Evolutionary conservation across 148 eudicot species (phyloP).

Genomic region (Vaccinium macrocarpon): DNA sequence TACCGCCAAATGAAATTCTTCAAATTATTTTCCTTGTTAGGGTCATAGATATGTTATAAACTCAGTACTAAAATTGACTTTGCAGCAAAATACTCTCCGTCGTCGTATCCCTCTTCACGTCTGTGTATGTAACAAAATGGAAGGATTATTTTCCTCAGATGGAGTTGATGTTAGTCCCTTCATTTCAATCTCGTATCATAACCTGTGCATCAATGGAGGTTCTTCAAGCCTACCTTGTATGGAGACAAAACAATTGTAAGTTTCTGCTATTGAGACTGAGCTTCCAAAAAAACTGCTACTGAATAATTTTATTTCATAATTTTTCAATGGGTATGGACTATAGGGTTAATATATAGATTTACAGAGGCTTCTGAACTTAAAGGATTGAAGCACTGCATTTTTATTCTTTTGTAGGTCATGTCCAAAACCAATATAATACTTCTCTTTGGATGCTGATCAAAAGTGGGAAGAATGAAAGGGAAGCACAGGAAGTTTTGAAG

Average conservation of each 20-base stretch:
- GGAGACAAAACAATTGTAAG: conserved; percentile 91
- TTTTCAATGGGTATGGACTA: neutral
- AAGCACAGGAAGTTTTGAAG: conserved; percentile 64
- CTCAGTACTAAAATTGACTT: neutral
- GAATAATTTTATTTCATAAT: neutral
- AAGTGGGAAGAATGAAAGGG: conserved; percentile 54
- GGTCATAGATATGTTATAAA: neutral
- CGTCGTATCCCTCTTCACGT: conserved; percentile 73
- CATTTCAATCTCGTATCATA: conserved; percentile 61
- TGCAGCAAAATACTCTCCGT: conserved; percentile 89
- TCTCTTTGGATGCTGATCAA: conserved; percentile 72
- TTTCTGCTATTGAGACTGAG: neutral
- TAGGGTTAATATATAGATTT: neutral
- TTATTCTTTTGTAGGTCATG: conserved; percentile 53
- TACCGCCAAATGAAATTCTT: neutral
- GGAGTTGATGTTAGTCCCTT: conserved; percentile 57
- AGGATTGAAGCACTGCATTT: neutral
- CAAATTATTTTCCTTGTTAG: conserved; percentile 10
- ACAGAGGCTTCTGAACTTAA: neutral
- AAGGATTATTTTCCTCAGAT: conserved; percentile 61
- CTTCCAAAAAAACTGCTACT: neutral
- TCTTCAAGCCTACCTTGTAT: conserved; percentile 73
- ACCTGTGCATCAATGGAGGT: conserved; percentile 67
- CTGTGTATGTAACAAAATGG: conserved; percentile 65
- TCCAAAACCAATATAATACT: conserved; percentile 56